Percentiles rank a stretch among this genome's conserved stretches.
These are phyloP conservation scores for Mycena citricolor DNA, from an alignment of 1,284 basidiomycete species.

Conservation along the genomic window DNA sequence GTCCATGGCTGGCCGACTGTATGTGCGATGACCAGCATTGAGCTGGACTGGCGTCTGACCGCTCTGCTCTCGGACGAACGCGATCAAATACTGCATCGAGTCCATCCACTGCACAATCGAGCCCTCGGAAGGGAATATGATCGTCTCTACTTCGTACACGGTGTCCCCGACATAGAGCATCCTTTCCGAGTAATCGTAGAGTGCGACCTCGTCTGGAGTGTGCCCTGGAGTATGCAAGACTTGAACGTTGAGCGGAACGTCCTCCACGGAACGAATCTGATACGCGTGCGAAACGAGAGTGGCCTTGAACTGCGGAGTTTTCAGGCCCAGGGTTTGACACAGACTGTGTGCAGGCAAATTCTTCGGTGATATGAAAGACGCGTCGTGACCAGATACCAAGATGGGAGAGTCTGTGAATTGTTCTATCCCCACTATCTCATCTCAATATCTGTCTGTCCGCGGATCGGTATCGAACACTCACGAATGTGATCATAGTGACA, in stretches of 20 bases:
- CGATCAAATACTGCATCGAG: constrained; percentile 42
- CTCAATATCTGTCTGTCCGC: constrained; percentile 1
- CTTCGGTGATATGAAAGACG: constrained; percentile 41
- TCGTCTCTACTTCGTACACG: constrained; percentile 51
- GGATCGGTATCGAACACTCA: constrained; percentile 29
- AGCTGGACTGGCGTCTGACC: constrained; percentile 40
- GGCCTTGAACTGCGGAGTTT: constrained; percentile 44
- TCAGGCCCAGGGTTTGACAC: constrained; percentile 41
- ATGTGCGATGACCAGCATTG: constrained; percentile 50
- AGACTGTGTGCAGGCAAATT: constrained; percentile 45
- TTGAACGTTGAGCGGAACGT: constrained; percentile 33
- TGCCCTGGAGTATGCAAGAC: constrained; percentile 57
- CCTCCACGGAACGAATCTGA: constrained; percentile 26
- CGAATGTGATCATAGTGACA: constrained; percentile 61
- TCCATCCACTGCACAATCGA: constrained; percentile 48
- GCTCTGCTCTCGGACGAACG: constrained; percentile 35
- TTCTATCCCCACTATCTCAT: constrained; percentile 44
- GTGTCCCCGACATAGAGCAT: constrained; percentile 59
- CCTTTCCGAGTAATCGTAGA: constrained; percentile 47
- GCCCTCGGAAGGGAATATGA: constrained; percentile 54
- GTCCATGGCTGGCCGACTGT: constrained; percentile 41
- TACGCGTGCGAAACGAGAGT: constrained; percentile 43
- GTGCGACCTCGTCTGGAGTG: constrained; percentile 53
- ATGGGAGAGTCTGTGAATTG: constrained; percentile 45
- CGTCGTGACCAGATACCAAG: constrained; percentile 45